Base-by-base conservation (phyloP, 768 basidiomycete genomes). In the Rhodocollybia butyracea region DNA sequence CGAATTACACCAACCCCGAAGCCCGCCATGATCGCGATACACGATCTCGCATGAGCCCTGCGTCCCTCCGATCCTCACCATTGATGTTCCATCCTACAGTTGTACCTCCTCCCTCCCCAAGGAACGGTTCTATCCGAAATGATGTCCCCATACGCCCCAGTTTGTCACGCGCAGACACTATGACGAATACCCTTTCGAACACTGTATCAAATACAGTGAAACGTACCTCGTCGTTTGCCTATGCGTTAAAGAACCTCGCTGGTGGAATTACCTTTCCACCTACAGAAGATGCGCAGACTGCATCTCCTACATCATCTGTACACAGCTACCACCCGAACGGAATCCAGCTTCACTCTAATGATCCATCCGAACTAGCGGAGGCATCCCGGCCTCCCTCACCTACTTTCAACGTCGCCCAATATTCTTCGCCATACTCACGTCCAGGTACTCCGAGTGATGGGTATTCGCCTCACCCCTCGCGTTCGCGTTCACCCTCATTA, bases 141-240 rank as follows among this genome's bases (percentile, higher is more conserved):
- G 39, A 40, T n/a, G 30, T 31, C 19, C 19, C 67, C 36, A 59
- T 73, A 1, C 79, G 86, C 21, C 82, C 86, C 5, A 66, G 68
- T 2, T 26, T 87, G 13, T 70, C 70, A 1, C 79, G 87, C 12
- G 82, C 76, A 48, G 88, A 89, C 31, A 86, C 85, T 34, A 77
- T 84, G 76, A 72, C 81, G 5, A 81, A 68, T 61, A 79, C 84
- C 0, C 73, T 88, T 17, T 81, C 85, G 2, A 78, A 74, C 3
- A 82, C 85, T 12, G 84, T 87, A 5, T 73, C 81, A 10, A 86
- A 79, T 66, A 91, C 88, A 4, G 66, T 93, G 27, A 80, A 84
- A 51, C 83, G 91, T 10, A 91, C 91, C 1, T 86, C 89, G 4
- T 89, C 90, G 2, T 88, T 93, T 59, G 90, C 90, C 10, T 88